Conservation (phyloP, 2,329 filamentous ascomycete species). For the Xenoacremonium recifei region DNA sequence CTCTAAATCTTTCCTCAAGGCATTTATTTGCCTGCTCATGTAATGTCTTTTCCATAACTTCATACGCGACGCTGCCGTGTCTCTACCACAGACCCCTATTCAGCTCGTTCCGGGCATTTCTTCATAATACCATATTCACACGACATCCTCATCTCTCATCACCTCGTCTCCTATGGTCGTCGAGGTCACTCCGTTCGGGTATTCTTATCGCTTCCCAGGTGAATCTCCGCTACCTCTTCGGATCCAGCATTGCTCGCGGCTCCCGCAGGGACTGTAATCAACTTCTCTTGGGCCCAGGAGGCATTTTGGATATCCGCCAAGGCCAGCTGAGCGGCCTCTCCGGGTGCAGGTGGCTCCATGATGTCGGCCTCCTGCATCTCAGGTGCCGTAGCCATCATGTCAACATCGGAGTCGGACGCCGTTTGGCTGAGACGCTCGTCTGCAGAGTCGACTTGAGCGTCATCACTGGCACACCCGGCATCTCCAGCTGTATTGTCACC, state of each 20-base stretch:
- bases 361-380: slow-evolving; percentile 13
- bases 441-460: slow-evolving; percentile 40
- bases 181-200: slow-evolving; percentile 22
- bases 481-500: slow-evolving; percentile 29
- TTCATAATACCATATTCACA: background rate
- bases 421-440: slow-evolving; percentile 29
- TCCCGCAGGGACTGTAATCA: slow-evolving; percentile 40
- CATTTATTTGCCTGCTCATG: background rate
- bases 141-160: background rate
- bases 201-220: slow-evolving; percentile 41
- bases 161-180: background rate
- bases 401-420: slow-evolving; percentile 28
- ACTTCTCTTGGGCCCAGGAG: slow-evolving; percentile 33
- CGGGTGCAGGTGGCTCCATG: slow-evolving; percentile 13
- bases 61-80: too few species aligned
- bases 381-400: too few species aligned
- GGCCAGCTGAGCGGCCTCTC: slow-evolving; percentile 11
- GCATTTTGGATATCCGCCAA: slow-evolving; percentile 30
- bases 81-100: too few species aligned
- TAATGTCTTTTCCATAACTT: too few species aligned
- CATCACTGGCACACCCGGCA: slow-evolving; percentile 42
- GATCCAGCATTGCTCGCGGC: slow-evolving; percentile 36
- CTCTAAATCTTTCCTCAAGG: slow-evolving; percentile 10
- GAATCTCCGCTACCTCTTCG: slow-evolving; percentile 50
- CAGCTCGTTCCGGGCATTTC: background rate